phyloP scores from a whole-genome alignment of 208 protist species.

The Trypanosoma cruzi region DNA sequence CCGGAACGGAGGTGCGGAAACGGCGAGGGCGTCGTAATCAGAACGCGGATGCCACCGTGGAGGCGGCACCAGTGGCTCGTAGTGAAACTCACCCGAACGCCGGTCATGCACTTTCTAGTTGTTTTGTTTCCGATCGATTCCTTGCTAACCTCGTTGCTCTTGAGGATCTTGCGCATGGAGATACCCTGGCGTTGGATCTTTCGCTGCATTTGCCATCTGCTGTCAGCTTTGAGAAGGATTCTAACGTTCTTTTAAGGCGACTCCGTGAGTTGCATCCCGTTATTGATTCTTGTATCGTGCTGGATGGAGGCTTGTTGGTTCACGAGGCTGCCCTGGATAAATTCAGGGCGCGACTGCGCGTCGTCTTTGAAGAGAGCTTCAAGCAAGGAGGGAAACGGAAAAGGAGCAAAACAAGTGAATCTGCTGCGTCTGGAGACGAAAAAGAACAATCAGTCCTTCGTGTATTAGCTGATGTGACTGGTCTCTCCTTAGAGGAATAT shows the following conservation, averaged over 20 bases:
- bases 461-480: slow-evolving; percentile 31
- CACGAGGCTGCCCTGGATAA: slow-evolving; percentile 32
- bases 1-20: not conserved
- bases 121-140: slow-evolving; percentile 66
- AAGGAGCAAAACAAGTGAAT: slow-evolving; percentile 16
- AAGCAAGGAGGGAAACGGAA: slow-evolving; percentile 5
- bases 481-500: slow-evolving; percentile 15
- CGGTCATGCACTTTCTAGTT: slow-evolving; percentile 50
- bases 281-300: slow-evolving; percentile 36
- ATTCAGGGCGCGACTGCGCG: slow-evolving; percentile 30
- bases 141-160: slow-evolving; percentile 56
- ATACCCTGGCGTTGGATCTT: slow-evolving; percentile 52
- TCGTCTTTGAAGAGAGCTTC: slow-evolving; percentile 20
- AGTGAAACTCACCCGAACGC: slow-evolving; percentile 52
- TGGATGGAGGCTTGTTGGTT: slow-evolving; percentile 42
- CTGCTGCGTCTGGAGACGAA: slow-evolving; percentile 14
- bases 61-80: slow-evolving; percentile 23
- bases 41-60: slow-evolving; percentile 14
- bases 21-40: slow-evolving; percentile 17
- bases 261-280: slow-evolving; percentile 62
- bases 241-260: slow-evolving; percentile 38
- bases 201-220: slow-evolving; percentile 42
- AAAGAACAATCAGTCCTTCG: slow-evolving; percentile 25
- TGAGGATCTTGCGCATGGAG: slow-evolving; percentile 51
- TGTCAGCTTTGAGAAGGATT: slow-evolving; percentile 60